Evolutionary conservation across 352 stramenopile genomes (phyloP).

Genomic region (Phytopythium montanum): DNA sequence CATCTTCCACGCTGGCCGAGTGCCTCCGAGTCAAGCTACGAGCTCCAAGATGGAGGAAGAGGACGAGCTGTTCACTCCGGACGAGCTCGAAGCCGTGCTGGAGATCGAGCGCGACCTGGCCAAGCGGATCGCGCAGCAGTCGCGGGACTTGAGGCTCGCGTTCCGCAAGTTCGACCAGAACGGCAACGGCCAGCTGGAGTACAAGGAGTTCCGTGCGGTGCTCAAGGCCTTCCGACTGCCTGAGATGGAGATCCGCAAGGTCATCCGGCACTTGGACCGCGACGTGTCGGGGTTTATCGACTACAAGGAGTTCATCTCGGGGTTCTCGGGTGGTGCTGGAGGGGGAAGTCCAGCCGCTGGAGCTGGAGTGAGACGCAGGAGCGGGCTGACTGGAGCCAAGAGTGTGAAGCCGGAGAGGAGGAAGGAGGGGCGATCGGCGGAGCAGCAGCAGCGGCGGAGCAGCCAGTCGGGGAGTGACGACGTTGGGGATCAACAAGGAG

Average conservation of each 20-base stretch:
- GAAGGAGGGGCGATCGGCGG: constrained; percentile 10
- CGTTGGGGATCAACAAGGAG: neutral
- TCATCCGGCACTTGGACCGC: constrained; percentile 64
- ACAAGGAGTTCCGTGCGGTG: constrained; percentile 65
- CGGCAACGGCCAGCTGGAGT: constrained; percentile 60
- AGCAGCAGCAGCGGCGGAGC: neutral
- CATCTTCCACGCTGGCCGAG: constrained; percentile 48
- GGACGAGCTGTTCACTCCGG: constrained; percentile 32
- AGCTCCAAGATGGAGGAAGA: constrained; percentile 11
- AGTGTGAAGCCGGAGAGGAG: constrained; percentile 10
- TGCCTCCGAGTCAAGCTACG: constrained; percentile 12
- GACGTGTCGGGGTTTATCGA: constrained; percentile 71
- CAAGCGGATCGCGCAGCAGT: constrained; percentile 44
- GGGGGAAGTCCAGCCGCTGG: constrained; percentile 12
- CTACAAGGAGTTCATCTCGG: constrained; percentile 64
- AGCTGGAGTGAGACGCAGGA: constrained; percentile 13
- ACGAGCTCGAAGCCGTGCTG: constrained; percentile 53
- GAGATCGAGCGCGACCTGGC: constrained; percentile 67
- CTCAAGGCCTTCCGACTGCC: constrained; percentile 56
- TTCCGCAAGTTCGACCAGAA: constrained; percentile 73
- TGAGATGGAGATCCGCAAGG: constrained; percentile 63
- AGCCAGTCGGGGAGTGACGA: constrained; percentile 15
- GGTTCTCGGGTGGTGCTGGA: constrained; percentile 31
- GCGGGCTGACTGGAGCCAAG: constrained; percentile 10
- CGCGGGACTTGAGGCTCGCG: constrained; percentile 47